Evolutionary conservation across 805 yeast genomes (phyloP).

Genomic region (Lipomyces mesembrius): DNA sequence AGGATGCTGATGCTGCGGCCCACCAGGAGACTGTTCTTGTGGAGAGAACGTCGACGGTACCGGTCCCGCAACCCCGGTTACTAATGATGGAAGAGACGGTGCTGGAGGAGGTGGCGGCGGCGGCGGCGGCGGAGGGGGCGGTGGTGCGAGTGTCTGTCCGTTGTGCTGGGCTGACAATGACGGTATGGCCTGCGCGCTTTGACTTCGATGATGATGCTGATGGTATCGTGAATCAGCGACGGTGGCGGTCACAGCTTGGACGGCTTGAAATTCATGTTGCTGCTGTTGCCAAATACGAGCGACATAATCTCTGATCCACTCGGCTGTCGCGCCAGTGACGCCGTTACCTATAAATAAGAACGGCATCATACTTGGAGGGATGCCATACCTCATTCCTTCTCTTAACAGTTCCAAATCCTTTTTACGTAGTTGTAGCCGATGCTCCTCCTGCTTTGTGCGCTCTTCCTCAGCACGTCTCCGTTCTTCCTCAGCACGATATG

Average conservation of each 20-base stretch:
- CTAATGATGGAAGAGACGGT: slow-evolving; percentile 20
- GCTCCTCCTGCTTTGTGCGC: slow-evolving; percentile 72
- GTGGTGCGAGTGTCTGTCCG: slow-evolving; percentile 10
- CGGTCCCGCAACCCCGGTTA: slow-evolving; percentile 4
- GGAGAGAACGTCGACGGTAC: slow-evolving; percentile 16
- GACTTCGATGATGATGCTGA: slow-evolving; percentile 24
- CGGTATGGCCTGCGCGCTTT: slow-evolving; percentile 27
- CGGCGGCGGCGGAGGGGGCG: slow-evolving; percentile 25
- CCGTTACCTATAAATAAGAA: slow-evolving; percentile 52
- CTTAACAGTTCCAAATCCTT: slow-evolving; percentile 62
- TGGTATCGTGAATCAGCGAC: slow-evolving; percentile 18
- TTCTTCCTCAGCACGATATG: slow-evolving; percentile 38
- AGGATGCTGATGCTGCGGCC: slow-evolving; percentile 13
- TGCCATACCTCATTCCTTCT: slow-evolving; percentile 58
- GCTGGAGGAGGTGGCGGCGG: slow-evolving; percentile 23
- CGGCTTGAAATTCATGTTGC: slow-evolving; percentile 16
- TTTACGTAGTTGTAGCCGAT: slow-evolving; percentile 61
- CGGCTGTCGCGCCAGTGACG: slow-evolving; percentile 34
- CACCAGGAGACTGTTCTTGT: slow-evolving; percentile 24
- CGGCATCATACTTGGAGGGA: slow-evolving; percentile 67
- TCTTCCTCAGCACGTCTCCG: slow-evolving; percentile 63
- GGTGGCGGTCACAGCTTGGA: background rate
- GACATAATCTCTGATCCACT: slow-evolving; percentile 35
- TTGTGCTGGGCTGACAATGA: background rate
- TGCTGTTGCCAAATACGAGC: slow-evolving; percentile 36